A percentile compares a stretch with the other conserved stretches of the same genome.
Evolutionary conservation across 1,284 basidiomycete species (phyloP).

Genomic region (Leccinum pallidistipes): DNA sequence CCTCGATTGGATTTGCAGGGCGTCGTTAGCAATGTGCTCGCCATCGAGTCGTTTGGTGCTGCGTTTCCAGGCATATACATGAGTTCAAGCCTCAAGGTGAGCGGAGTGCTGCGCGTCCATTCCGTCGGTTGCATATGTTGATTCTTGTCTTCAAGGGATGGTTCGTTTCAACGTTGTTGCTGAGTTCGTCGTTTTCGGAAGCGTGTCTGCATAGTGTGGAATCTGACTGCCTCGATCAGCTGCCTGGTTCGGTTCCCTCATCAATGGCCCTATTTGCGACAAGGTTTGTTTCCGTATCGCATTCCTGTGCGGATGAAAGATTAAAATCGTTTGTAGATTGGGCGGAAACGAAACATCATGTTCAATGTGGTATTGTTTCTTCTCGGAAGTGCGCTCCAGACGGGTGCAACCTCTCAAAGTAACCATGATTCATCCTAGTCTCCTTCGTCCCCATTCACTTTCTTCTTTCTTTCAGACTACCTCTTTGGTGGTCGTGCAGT

Average conservation of each 20-base stretch:
- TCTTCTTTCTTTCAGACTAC: constrained; percentile 18
- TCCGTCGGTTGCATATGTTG: background rate
- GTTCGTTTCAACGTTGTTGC: constrained; percentile 34
- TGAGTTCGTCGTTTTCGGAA: constrained; percentile 25
- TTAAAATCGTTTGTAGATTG: constrained; percentile 19
- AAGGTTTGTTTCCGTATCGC: constrained; percentile 20
- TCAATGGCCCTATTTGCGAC: constrained; percentile 35
- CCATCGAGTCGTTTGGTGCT: constrained; percentile 36
- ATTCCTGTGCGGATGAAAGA: background rate
- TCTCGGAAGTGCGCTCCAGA: constrained; percentile 34
- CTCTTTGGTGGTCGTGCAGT: constrained; percentile 35
- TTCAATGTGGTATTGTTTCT: constrained; percentile 34
- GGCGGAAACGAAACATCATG: constrained; percentile 35
- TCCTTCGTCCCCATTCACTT: background rate
- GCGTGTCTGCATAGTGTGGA: background rate
- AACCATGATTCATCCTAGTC: background rate
- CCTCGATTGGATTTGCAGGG: constrained; percentile 18
- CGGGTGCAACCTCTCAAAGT: constrained; percentile 33
- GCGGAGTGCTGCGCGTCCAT: background rate
- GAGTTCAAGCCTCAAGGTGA: constrained; percentile 31
- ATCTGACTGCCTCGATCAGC: constrained; percentile 18
- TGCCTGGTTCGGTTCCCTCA: constrained; percentile 35
- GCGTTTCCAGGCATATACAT: constrained; percentile 34
- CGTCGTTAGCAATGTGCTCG: constrained; percentile 36
- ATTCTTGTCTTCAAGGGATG: constrained; percentile 27